Base-by-base conservation (phyloP, 2,329 filamentous ascomycete genomes). In the Purpureocillium lavendulum region DNA sequence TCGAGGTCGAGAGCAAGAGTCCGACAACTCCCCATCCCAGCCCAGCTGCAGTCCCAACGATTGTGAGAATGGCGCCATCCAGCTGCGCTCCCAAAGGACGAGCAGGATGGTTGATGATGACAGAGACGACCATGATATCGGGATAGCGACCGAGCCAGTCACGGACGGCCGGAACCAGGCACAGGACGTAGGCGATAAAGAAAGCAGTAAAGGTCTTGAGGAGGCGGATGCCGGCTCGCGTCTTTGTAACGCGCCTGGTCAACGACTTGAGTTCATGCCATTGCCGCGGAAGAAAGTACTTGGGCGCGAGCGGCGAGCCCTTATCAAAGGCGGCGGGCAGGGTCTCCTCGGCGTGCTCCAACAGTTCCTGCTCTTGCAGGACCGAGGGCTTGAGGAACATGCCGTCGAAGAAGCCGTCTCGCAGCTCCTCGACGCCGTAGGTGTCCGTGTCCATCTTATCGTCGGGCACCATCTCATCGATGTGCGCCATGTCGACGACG, bases 61-160 rank as follows among this genome's bases (percentile, higher is more conserved):
- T 69, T 5, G 73, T 77, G 15, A 73, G 54, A 32, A 75, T 40
- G 4, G 68, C 56, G 2, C 75, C 75, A 49, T 80, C 75, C 16
- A 79, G 53, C 46, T 80, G 75, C 11, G 73, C 67, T 6, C 75
- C 75, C 38, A 78, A 49, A 2, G 71, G 69, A 30, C 75, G 64
- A 16, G 70, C 72, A 3, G 75, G 65, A 47, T 80, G 75, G 42
- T 78, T 79, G 33, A 79, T 48, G 15, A 78, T 66, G n/a, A 70
- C 61, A 3, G 75, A 78, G 35, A 80, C 54, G 4, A 64, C 67
- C 62, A 76, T 70, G 43, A 79, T 66, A 47, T 77, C 78, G 45
- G 63, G 64, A 47, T 76, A 72, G 13, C 57, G 62, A 2, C 75
- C 75, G 4, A 79, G 59, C 65, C 67, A 73, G n/a, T 53, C 41